phyloP scores from a whole-genome alignment of 2,329 filamentous ascomycete genomes.

The Lizonia empirigonia region DNA sequence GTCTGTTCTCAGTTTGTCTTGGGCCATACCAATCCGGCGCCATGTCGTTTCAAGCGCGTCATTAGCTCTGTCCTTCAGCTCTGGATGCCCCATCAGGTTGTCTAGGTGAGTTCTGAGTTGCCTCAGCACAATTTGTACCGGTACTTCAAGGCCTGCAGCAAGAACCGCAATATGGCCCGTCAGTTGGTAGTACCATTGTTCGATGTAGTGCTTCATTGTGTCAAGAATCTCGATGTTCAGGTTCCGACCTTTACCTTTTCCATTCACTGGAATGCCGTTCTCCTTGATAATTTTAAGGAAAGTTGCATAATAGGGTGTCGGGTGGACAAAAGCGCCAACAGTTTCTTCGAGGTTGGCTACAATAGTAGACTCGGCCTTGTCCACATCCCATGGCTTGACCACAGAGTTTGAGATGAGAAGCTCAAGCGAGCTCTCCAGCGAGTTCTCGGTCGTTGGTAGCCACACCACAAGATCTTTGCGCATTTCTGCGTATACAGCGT shows the following conservation, averaged over 20 bases:
- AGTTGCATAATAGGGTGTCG: slow-evolving; percentile 1
- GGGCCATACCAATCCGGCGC: not conserved
- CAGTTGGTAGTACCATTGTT: slow-evolving; percentile 10
- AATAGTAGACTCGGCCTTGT: not conserved
- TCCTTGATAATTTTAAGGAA: slow-evolving; percentile 20
- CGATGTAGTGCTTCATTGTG: not conserved
- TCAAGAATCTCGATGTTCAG: slow-evolving; percentile 17
- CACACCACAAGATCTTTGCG: not conserved
- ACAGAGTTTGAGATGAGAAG: not conserved
- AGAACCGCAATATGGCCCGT: not conserved
- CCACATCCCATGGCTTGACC: not conserved
- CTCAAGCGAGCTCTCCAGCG: not conserved
- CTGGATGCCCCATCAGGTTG: not conserved
- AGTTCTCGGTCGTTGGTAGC: not conserved
- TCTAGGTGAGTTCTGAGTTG: not conserved
- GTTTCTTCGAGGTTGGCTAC: not conserved
- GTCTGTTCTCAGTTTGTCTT: not conserved
- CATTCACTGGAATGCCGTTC: slow-evolving; percentile 18
- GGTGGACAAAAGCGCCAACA: not conserved
- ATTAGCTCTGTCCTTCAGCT: slow-evolving; percentile 3
- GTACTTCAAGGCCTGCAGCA: not conserved
- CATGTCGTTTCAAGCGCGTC: not conserved
- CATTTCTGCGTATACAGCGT: slow-evolving; percentile 13
- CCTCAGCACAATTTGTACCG: not conserved
- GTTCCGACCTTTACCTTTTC: slow-evolving; percentile 3